Evolutionary conservation across 2,329 filamentous ascomycete genomes (phyloP).

Genomic region (Rhinocladiella similis): DNA sequence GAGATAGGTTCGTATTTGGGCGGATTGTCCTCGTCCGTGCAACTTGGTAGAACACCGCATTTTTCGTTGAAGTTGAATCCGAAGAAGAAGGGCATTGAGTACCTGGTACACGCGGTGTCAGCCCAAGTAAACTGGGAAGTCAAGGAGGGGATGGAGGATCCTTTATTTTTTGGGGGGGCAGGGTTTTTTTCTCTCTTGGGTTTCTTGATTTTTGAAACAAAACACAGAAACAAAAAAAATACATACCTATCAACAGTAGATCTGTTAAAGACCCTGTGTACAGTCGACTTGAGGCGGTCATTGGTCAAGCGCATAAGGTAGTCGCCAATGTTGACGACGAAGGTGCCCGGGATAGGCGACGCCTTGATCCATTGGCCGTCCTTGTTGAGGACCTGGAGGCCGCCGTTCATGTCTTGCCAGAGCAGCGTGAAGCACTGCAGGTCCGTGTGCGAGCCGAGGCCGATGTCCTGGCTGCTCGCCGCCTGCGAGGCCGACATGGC

Average conservation of each 20-base stretch:
- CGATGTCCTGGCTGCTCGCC: conserved; percentile 35
- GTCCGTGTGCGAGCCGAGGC: conserved; percentile 53
- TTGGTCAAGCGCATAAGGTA: conserved; percentile 53
- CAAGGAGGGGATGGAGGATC: no score
- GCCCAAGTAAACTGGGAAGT: no score
- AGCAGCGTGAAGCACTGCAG: conserved; percentile 56
- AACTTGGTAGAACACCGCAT: conserved; percentile 47
- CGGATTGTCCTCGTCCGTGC: conserved; percentile 43
- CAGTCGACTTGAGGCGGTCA: conserved; percentile 50
- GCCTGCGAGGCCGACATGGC: conserved; percentile 36
- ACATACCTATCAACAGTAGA: conserved; percentile 29
- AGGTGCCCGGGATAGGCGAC: conserved; percentile 41
- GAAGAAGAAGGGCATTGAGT: conserved; percentile 60
- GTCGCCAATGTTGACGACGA: conserved; percentile 54
- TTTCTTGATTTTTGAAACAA: no score
- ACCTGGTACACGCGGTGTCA: conserved; percentile 33
- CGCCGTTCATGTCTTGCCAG: conserved; percentile 56
- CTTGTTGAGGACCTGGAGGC: conserved; percentile 49
- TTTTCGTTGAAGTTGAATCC: conserved; percentile 55
- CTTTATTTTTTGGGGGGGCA: no score
- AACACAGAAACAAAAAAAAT: no score
- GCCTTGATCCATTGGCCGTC: conserved; percentile 46
- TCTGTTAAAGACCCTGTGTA: conserved; percentile 54
- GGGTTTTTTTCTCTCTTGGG: no score
- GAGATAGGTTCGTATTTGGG: conserved; percentile 54